These are phyloP conservation scores for Aschersonia sp. DNA, from an alignment of 2,329 filamentous ascomycete species.

Conservation along the genomic window DNA sequence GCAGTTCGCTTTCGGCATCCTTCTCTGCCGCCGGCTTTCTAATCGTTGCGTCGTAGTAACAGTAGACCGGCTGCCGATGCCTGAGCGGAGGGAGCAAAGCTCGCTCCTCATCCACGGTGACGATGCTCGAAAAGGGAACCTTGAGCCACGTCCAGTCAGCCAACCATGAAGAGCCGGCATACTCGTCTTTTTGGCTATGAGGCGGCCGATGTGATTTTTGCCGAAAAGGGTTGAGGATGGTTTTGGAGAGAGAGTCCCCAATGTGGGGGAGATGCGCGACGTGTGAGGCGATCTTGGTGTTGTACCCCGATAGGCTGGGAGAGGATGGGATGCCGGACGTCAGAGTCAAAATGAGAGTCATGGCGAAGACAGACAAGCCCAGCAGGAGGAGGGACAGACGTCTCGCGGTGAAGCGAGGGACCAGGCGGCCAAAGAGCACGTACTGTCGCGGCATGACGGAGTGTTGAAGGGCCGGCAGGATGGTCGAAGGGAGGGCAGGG, in stretches of 20 bases:
- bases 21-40: conserved; percentile 47
- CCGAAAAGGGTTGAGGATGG: conserved; percentile 50
- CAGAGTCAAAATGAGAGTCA: conserved; percentile 39
- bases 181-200: conserved; percentile 63
- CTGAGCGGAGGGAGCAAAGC: conserved; percentile 67
- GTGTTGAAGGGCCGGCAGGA: not conserved
- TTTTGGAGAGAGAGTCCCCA: conserved; percentile 27
- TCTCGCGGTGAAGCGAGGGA: conserved; percentile 36
- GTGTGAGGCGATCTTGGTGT: conserved; percentile 34
- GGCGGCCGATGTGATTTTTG: conserved; percentile 57
- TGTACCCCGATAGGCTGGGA: conserved; percentile 32
- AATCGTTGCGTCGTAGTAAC: conserved; percentile 65
- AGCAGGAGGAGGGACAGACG: conserved; percentile 37
- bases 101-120: conserved; percentile 68
- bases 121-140: conserved; percentile 65
- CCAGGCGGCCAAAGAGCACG: conserved; percentile 28
- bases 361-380: conserved; percentile 34
- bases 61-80: conserved; percentile 65
- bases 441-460: conserved; percentile 15
- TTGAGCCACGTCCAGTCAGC: conserved; percentile 81
- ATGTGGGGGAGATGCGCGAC: conserved; percentile 8
- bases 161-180: conserved; percentile 71
- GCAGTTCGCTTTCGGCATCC: conserved; percentile 61
- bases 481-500: not conserved
- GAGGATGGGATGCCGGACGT: conserved; percentile 32